Conservation (phyloP, 345 rosid genomes). For the Isatis tinctoria region DNA sequence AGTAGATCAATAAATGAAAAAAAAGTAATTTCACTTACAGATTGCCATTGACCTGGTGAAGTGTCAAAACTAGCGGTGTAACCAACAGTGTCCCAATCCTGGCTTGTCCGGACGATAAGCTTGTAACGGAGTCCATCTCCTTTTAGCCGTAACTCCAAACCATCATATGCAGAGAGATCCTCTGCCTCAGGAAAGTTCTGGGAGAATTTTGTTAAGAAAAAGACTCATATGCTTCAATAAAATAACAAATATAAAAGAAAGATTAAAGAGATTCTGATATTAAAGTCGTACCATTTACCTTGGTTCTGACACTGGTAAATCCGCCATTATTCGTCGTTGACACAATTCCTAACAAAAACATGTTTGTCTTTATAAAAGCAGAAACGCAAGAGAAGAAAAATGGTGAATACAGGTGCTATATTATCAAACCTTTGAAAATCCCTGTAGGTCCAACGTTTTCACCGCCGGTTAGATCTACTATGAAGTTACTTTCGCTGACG, state of each 20-base stretch:
- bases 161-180: slow-evolving; percentile 89
- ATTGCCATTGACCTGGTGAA: slow-evolving; percentile 75
- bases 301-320: slow-evolving; percentile 79
- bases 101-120: slow-evolving; percentile 65
- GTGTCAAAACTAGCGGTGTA: slow-evolving; percentile 84
- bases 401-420: neutral
- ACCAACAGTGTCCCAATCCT: slow-evolving; percentile 94
- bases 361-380: neutral
- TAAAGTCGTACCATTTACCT: slow-evolving; percentile 40
- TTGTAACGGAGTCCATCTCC: slow-evolving; percentile 92
- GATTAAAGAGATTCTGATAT: neutral
- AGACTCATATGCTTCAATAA: neutral
- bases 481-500: slow-evolving; percentile 77
- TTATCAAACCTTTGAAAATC: slow-evolving; percentile 61
- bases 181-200: slow-evolving; percentile 78
- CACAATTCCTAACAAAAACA: slow-evolving; percentile 53
- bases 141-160: slow-evolving; percentile 68
- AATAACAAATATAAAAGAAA: neutral
- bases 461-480: slow-evolving; percentile 60
- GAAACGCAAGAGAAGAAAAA: neutral
- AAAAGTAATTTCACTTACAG: slow-evolving; percentile 43
- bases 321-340: slow-evolving; percentile 97
- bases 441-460: slow-evolving; percentile 76
- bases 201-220: neutral
- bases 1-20: neutral